Percentiles rank a stretch among this genome's conserved stretches.
phyloP scores from a whole-genome alignment of 1,139 yeast species.

The Yamadazyma atlantica region DNA sequence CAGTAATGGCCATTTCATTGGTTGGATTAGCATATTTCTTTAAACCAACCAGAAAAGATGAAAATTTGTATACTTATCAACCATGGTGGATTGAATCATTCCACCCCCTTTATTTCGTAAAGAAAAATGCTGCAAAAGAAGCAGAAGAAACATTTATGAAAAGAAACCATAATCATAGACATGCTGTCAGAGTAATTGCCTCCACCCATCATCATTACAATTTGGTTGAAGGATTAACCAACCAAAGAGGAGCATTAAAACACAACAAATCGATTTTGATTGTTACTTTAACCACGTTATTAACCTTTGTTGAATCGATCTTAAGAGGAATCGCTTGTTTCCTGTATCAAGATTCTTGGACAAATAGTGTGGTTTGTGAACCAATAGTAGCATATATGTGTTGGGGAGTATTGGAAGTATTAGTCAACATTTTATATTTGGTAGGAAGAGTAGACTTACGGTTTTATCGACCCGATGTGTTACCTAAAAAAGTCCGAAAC shows the following conservation, averaged over 20 bases:
- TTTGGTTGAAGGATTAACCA: slow-evolving; percentile 42
- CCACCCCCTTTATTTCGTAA: slow-evolving; percentile 40
- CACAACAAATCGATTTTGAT: slow-evolving; percentile 37
- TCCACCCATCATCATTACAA: slow-evolving; percentile 44
- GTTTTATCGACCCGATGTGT: slow-evolving; percentile 47
- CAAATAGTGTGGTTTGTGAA: slow-evolving; percentile 15
- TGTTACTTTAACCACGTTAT: slow-evolving; percentile 30
- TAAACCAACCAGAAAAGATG: slow-evolving; percentile 44
- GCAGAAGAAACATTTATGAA: slow-evolving; percentile 46
- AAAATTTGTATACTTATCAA: slow-evolving; percentile 42
- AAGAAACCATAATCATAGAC: slow-evolving; percentile 43
- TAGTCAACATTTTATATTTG: slow-evolving; percentile 36
- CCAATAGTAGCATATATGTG: slow-evolving; percentile 34
- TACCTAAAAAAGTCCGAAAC: slow-evolving; percentile 37
- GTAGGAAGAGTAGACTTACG: slow-evolving; percentile 47
- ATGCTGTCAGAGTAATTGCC: slow-evolving; percentile 45
- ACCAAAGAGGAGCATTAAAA: slow-evolving; percentile 36
- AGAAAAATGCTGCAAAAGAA: slow-evolving; percentile 35
- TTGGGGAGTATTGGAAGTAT: slow-evolving; percentile 41
- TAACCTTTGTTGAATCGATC: slow-evolving; percentile 32
- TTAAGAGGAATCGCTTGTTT: slow-evolving; percentile 34
- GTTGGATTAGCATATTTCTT: slow-evolving; percentile 40
- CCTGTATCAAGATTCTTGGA: slow-evolving; percentile 19
- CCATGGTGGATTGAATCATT: slow-evolving; percentile 51
- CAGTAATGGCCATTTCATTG: slow-evolving; percentile 36